Evolutionary conservation across 2,329 filamentous ascomycete species (phyloP).

Genomic region (Apiospora sp.): DNA sequence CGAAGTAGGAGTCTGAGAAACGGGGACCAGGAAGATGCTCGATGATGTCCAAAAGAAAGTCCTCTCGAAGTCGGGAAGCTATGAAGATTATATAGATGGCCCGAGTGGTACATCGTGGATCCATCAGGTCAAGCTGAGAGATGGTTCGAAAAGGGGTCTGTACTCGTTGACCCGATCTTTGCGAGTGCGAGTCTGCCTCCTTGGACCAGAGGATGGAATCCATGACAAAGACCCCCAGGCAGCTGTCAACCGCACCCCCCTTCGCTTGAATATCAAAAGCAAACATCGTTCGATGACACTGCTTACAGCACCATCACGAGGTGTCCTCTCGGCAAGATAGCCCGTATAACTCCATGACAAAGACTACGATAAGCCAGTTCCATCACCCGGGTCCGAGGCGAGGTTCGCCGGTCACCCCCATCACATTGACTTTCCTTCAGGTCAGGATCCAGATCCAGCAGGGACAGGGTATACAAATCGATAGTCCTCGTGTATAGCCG

Average conservation of each 20-base stretch:
- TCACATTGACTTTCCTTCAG: background rate
- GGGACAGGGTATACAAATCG: constrained; percentile 1
- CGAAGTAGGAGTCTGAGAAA: background rate
- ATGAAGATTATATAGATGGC: background rate
- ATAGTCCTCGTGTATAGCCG: constrained; percentile 3
- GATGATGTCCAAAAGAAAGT: background rate
- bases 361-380: background rate
- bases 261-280: background rate
- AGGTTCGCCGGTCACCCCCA: background rate
- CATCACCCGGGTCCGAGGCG: background rate
- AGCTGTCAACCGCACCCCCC: background rate
- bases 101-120: background rate
- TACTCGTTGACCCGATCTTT: no score
- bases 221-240: background rate
- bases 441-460: constrained; percentile 14
- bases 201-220: background rate
- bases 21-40: background rate
- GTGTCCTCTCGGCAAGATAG: background rate
- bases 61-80: background rate
- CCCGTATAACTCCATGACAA: background rate
- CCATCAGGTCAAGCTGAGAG: background rate
- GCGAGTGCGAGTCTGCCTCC: background rate
- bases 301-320: background rate
- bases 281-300: background rate
- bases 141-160: background rate